These are phyloP conservation scores for Heliamphora pulchella DNA, from an alignment of 179 eudicot genomes.

Conservation along the genomic window DNA sequence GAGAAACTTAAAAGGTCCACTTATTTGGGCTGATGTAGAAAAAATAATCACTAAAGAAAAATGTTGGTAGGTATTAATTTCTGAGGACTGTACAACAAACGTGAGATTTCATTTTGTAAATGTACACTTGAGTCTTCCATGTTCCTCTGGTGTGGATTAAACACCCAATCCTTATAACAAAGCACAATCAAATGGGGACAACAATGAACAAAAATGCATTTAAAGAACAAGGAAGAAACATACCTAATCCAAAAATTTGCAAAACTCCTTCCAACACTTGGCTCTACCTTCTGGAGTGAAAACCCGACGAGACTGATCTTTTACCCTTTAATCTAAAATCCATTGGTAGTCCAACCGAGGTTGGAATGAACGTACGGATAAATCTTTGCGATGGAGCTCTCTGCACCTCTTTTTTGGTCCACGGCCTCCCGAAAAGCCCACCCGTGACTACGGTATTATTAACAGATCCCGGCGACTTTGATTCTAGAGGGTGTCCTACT, in stretches of 20 bases:
- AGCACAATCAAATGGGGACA: constrained; percentile 4
- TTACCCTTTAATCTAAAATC: constrained; percentile 52
- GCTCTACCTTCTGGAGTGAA: constrained; percentile 42
- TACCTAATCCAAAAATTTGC: constrained; percentile 9
- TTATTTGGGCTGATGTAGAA: too few relatives aligned
- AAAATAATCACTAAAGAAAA: too few relatives aligned
- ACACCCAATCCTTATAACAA: constrained; percentile 14
- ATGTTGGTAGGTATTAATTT: not conserved
- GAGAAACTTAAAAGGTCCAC: not conserved
- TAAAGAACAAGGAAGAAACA: constrained; percentile 10
- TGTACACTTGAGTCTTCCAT: not conserved
- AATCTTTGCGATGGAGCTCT: constrained; percentile 44
- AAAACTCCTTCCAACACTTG: too few relatives aligned
- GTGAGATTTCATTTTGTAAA: constrained; percentile 14
- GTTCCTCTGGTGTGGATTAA: not conserved
- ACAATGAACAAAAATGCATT: constrained; percentile 16
- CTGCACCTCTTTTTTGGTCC: constrained; percentile 32
- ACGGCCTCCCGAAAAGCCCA: constrained; percentile 48
- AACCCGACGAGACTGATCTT: constrained; percentile 45
- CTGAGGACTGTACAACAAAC: constrained; percentile 18
- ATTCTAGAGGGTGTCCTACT: constrained; percentile 47
- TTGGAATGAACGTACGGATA: constrained; percentile 52
- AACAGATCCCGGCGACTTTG: constrained; percentile 42
- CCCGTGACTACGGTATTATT: constrained; percentile 29
- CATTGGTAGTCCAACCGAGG: constrained; percentile 49